Evolutionary conservation across 495 filamentous ascomycete species (phyloP).

Genomic region (Darksidea phi): DNA sequence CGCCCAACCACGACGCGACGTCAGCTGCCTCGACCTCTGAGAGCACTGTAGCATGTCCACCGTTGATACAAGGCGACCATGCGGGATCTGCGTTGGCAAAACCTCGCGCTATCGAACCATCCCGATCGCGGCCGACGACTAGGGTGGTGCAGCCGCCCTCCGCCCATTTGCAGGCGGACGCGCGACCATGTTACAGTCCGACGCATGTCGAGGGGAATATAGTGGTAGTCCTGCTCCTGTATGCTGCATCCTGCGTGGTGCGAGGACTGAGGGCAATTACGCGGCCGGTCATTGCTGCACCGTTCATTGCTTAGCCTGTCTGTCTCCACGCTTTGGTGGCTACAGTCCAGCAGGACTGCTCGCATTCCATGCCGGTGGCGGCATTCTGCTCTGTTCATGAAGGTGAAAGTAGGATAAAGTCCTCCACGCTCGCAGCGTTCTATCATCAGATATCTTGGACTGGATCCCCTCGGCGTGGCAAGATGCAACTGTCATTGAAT

Average conservation of each 20-base stretch:
- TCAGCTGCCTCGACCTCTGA: too few relatives aligned
- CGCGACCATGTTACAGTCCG: neutral
- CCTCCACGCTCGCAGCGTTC: slow-evolving; percentile 8
- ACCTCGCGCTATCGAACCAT: neutral
- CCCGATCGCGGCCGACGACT: neutral
- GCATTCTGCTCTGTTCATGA: neutral
- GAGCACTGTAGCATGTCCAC: too few relatives aligned
- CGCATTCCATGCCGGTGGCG: neutral
- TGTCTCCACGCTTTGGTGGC: neutral
- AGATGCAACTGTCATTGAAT: slow-evolving; percentile 10
- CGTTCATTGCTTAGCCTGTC: neutral
- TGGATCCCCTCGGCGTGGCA: slow-evolving; percentile 12
- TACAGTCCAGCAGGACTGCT: slow-evolving; percentile 11
- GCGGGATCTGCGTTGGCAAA: neutral
- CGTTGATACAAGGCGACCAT: too few relatives aligned
- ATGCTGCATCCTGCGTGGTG: neutral
- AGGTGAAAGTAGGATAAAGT: slow-evolving; percentile 5
- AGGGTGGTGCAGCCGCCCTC: neutral
- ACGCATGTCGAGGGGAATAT: neutral
- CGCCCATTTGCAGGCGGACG: slow-evolving; percentile 10
- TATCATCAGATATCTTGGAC: slow-evolving; percentile 10
- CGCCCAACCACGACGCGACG: too few relatives aligned
- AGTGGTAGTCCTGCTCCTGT: neutral
- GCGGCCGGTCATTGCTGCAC: neutral
- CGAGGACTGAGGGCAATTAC: neutral